Conservation (phyloP, 2,329 filamentous ascomycete species). For the Chaetomiaceae sp. region DNA sequence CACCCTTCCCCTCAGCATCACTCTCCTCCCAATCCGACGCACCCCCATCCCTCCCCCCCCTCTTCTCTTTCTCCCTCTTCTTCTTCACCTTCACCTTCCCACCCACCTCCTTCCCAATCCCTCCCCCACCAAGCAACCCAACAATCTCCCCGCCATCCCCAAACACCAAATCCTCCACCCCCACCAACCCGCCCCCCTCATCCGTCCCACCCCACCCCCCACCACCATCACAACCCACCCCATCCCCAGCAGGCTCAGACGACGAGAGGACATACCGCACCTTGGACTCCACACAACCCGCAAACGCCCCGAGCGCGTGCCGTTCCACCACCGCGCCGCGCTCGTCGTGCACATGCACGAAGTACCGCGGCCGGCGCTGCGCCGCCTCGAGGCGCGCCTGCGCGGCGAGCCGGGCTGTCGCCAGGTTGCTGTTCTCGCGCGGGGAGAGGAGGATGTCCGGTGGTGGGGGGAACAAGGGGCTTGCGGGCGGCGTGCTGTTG, state of each 20-base stretch:
- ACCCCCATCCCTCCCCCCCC: slow-evolving; percentile 13
- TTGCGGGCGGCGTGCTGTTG: slow-evolving; percentile 9
- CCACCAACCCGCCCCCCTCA: slow-evolving; percentile 50
- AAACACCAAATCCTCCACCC: slow-evolving; percentile 44
- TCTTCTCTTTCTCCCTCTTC: slow-evolving; percentile 9
- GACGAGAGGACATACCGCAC: slow-evolving; percentile 55
- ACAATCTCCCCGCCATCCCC: slow-evolving; percentile 46
- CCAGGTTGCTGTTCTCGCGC: slow-evolving; percentile 39
- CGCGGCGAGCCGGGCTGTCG: slow-evolving; percentile 53
- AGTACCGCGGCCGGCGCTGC: slow-evolving; percentile 46
- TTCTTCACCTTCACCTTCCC: slow-evolving; percentile 15
- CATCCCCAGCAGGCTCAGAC: no score
- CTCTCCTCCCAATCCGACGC: slow-evolving; percentile 12
- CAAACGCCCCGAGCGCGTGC: slow-evolving; percentile 52
- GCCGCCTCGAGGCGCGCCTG: slow-evolving; percentile 59
- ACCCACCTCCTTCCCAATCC: not conserved
- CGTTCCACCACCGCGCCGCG: slow-evolving; percentile 45
- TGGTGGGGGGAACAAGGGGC: slow-evolving; percentile 14
- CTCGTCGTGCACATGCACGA: slow-evolving; percentile 52
- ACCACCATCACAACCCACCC: no score
- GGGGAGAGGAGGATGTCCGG: slow-evolving; percentile 10
- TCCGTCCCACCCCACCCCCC: slow-evolving; percentile 49
- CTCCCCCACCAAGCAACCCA: slow-evolving; percentile 16
- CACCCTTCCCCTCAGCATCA: slow-evolving; percentile 8
- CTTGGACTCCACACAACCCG: slow-evolving; percentile 53